phyloP scores from a whole-genome alignment of 768 basidiomycete genomes.

The Leccinellum albellum region DNA sequence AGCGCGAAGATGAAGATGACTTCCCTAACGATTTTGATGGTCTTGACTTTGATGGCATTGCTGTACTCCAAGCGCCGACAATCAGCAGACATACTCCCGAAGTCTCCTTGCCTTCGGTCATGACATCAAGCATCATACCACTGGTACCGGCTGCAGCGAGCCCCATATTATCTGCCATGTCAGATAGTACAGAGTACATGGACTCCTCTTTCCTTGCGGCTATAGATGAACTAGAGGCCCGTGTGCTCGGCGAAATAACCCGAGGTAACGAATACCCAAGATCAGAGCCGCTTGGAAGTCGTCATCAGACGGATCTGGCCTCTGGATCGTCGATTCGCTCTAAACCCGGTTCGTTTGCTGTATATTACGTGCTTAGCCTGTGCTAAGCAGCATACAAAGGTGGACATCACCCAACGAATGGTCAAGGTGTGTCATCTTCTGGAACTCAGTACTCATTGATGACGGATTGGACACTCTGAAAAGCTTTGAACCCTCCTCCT shows the following conservation, averaged over 20 bases:
- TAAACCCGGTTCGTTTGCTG: constrained; percentile 6
- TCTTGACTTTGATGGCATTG: constrained; percentile 41
- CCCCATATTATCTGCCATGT: constrained; percentile 5
- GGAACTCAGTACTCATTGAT: neutral
- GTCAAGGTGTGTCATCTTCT: constrained; percentile 7
- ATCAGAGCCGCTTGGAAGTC: neutral
- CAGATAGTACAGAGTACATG: constrained; percentile 13
- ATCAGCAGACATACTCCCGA: neutral
- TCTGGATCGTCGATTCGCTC: neutral
- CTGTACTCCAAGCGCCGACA: constrained; percentile 26
- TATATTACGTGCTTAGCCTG: neutral
- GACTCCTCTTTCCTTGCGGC: constrained; percentile 32
- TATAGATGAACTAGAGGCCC: constrained; percentile 46
- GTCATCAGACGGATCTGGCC: neutral
- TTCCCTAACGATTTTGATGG: constrained; percentile 56
- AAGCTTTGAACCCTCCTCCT: neutral
- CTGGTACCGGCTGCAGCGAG: constrained; percentile 5
- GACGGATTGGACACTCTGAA: neutral
- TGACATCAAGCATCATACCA: neutral
- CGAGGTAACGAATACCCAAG: constrained; percentile 8
- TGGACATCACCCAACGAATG: neutral
- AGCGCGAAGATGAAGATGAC: constrained; percentile 39
- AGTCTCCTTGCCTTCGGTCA: neutral
- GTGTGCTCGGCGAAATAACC: constrained; percentile 12
- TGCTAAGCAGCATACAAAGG: constrained; percentile 8